Evolutionary conservation across 1,139 yeast genomes (phyloP).

Genomic region (Lodderomyces elongisporus): DNA sequence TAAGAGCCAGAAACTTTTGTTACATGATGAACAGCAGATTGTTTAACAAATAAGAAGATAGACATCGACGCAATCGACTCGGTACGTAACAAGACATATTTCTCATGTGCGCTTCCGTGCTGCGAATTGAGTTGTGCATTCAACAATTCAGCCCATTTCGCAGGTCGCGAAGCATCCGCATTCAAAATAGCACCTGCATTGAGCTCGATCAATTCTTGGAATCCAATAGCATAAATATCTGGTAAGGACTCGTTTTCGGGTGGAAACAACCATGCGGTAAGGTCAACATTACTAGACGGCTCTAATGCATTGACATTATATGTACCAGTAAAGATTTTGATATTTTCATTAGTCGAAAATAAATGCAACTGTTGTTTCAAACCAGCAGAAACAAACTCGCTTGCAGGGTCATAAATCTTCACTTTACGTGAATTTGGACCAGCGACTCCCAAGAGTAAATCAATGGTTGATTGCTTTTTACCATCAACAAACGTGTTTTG

Average conservation of each 20-base stretch:
- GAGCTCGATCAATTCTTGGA: slow-evolving; percentile 88
- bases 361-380: slow-evolving; percentile 46
- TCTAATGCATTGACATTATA: slow-evolving; percentile 82
- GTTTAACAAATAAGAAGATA: slow-evolving; percentile 31
- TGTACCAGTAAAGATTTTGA: slow-evolving; percentile 75
- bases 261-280: slow-evolving; percentile 83
- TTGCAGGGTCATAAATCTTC: slow-evolving; percentile 78
- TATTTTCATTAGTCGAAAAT: slow-evolving; percentile 57
- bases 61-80: slow-evolving; percentile 45
- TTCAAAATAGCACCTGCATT: slow-evolving; percentile 78
- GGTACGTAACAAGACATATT: slow-evolving; percentile 36
- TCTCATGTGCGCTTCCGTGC: slow-evolving; percentile 30
- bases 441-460: slow-evolving; percentile 72
- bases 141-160: slow-evolving; percentile 58
- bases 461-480: slow-evolving; percentile 82
- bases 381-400: slow-evolving; percentile 69
- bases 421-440: slow-evolving; percentile 69
- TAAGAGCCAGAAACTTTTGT: slow-evolving; percentile 75
- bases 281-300: slow-evolving; percentile 46
- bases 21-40: slow-evolving; percentile 54
- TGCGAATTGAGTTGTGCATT: slow-evolving; percentile 52
- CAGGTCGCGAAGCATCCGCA: slow-evolving; percentile 61
- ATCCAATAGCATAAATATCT: slow-evolving; percentile 79
- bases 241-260: slow-evolving; percentile 43
- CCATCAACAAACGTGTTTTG: slow-evolving; percentile 94